A percentile compares a stretch with the other conserved stretches of the same genome.
Evolutionary conservation across 768 basidiomycete genomes (phyloP).

Genomic region (Boletus vermiculosoides): DNA sequence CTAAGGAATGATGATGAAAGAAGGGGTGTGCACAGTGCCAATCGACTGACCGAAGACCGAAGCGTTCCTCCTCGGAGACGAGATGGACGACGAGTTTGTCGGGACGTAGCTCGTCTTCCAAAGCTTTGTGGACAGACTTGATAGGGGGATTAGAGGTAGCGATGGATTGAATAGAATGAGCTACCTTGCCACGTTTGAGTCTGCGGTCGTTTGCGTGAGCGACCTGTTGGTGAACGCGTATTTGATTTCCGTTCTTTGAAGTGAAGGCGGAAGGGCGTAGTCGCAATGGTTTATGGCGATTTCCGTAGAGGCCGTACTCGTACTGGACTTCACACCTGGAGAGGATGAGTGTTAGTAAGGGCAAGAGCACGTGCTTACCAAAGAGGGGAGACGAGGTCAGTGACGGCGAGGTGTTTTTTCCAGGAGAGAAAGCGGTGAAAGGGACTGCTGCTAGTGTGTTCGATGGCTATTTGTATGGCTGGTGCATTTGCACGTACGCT

Average conservation of each 20-base stretch:
- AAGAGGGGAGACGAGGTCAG: conserved; percentile 57
- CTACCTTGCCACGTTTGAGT: conserved; percentile 56
- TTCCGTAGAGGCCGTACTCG: conserved; percentile 70
- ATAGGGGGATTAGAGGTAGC: background rate
- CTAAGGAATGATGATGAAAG: conserved; percentile 37
- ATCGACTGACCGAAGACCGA: conserved; percentile 65
- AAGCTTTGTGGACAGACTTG: conserved; percentile 70
- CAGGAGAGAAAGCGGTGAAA: conserved; percentile 44
- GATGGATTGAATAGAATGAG: background rate
- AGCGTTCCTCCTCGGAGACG: conserved; percentile 64
- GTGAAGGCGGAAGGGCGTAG: conserved; percentile 55
- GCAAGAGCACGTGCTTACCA: conserved; percentile 43
- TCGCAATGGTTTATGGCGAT: conserved; percentile 46
- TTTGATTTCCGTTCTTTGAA: conserved; percentile 58
- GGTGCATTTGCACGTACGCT: conserved; percentile 26
- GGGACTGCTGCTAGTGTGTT: conserved; percentile 40
- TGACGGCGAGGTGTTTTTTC: conserved; percentile 51
- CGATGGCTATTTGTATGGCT: conserved; percentile 32
- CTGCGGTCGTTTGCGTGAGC: conserved; percentile 55
- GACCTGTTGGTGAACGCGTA: conserved; percentile 49
- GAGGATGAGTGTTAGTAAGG: background rate
- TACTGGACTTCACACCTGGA: conserved; percentile 77
- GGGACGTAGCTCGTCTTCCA: conserved; percentile 71
- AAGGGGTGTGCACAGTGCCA: background rate
- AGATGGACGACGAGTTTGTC: conserved; percentile 53